Evolutionary conservation across 2,329 filamentous ascomycete species (phyloP), one percentile per base, ranked within the genome.

Genomic region (Pleomassaria siparia): DNA sequence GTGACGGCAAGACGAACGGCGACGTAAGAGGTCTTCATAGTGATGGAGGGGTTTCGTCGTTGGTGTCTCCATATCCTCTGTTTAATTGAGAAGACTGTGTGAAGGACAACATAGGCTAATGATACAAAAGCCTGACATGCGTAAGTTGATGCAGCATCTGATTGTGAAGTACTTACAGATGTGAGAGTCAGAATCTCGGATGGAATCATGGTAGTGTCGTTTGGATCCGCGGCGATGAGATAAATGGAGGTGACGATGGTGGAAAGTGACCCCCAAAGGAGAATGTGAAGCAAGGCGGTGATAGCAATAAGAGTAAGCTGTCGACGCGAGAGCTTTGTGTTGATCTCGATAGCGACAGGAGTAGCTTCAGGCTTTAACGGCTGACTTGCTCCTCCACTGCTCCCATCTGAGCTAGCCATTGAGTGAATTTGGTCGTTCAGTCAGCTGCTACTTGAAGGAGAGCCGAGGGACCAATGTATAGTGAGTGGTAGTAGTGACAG

Each of bases 181-280:
- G 56, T 51, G 5, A 64, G 36, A 12, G 62, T 67, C 22, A 72
- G 46, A n/a, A 69, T 55, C 10, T 65, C 59, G 8, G 67, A 61
- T 4, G 64, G 51, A 32, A 67, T 50, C 30, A 61, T 64, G 4
- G 59, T 64, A 4, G 42, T 50, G 32, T 72, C 69, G 5, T 51
- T 46, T 5, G 59, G 52, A 43, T 63, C 61, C 1, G 62, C 54
- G 7, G 50, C 60, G 25, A 70, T 53, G 46, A 69, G 54, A 26
- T 62, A 66, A 9, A 71, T 29, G n/a, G 64, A 53, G 0, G 57
- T 49, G n/a, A 56, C 45, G 21, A 67, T 44, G 40, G 64, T 61
- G 13, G 62, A 20, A 10, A 69, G 15, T 10, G 70, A 66, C 45
- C 56, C 64, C 64, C 64, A 70, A 13, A 71, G 54, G 21, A 72